These are phyloP conservation scores for Draba incana DNA, from an alignment of 345 rosid species.

Conservation along the genomic window DNA sequence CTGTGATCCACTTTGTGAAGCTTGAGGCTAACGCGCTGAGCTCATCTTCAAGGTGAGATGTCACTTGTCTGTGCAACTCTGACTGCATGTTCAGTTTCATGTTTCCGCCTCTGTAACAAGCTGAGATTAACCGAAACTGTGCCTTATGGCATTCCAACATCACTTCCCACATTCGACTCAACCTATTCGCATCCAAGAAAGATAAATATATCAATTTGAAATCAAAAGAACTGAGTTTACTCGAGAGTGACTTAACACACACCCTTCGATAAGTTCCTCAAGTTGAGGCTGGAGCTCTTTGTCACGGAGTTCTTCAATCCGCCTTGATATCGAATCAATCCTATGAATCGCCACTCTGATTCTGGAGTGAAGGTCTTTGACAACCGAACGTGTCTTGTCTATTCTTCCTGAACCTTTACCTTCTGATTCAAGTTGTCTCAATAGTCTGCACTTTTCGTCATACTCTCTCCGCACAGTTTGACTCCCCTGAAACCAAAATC, in stretches of 20 bases:
- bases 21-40: slow-evolving; percentile 57
- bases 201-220: neutral
- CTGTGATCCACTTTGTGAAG: slow-evolving; percentile 76
- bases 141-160: slow-evolving; percentile 87
- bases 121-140: slow-evolving; percentile 63
- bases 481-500: slow-evolving; percentile 65
- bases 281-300: slow-evolving; percentile 96
- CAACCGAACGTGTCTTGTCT: slow-evolving; percentile 84
- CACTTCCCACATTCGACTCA: slow-evolving; percentile 95
- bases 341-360: slow-evolving; percentile 92
- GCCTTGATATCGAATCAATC: slow-evolving; percentile 83
- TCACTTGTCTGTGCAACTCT: slow-evolving; percentile 68
- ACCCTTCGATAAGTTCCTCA: slow-evolving; percentile 96
- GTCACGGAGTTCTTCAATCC: slow-evolving; percentile 92
- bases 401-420: slow-evolving; percentile 54
- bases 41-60: slow-evolving; percentile 70
- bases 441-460: slow-evolving; percentile 59
- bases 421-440: slow-evolving; percentile 77
- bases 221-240: slow-evolving; percentile 4
- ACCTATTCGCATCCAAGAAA: slow-evolving; percentile 50
- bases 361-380: slow-evolving; percentile 94
- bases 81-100: slow-evolving; percentile 57
- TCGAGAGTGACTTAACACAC: slow-evolving; percentile 24
- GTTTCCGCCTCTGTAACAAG: slow-evolving; percentile 50
- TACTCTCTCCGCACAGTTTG: slow-evolving; percentile 70